Evolutionary conservation across 371 early-diverging fungal species (phyloP).

Genomic region (Pancytospora epiphaga): DNA sequence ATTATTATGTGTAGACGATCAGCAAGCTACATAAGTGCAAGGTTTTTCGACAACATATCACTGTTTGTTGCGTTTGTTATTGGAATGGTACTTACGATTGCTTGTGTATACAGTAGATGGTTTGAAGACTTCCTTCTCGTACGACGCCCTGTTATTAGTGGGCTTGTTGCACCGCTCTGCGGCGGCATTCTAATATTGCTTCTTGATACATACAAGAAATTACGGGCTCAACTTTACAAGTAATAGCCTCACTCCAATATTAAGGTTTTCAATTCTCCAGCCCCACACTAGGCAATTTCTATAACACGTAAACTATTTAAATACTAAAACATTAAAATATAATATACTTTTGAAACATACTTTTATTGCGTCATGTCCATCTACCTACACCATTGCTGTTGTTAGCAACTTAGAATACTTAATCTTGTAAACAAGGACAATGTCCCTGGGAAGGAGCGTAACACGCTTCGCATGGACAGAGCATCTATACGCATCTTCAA

Average conservation of each 20-base stretch:
- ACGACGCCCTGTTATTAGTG: not conserved
- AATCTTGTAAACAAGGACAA: conserved; percentile 75
- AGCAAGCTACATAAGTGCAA: conserved; percentile 67
- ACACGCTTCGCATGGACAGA: conserved; percentile 84
- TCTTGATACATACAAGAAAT: conserved; percentile 7
- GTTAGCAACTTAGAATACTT: conserved; percentile 59
- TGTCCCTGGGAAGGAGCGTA: conserved; percentile 77
- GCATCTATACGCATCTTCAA: conserved; percentile 78
- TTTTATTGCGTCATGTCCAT: not conserved
- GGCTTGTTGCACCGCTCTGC: not conserved
- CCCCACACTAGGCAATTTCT: no score
- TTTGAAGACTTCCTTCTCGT: conserved; percentile 22
- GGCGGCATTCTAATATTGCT: conserved; percentile 4
- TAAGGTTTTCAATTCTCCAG: no score
- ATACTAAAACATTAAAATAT: no score
- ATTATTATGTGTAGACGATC: conserved; percentile 76
- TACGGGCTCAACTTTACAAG: no score
- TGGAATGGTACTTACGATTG: conserved; percentile 4
- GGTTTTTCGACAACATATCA: conserved; percentile 8
- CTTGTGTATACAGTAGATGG: not conserved
- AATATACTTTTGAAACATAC: not conserved
- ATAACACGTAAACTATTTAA: no score
- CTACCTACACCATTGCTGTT: conserved; percentile 16
- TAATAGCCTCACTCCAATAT: no score
- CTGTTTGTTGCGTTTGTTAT: not conserved